A percentile compares a stretch with the other conserved stretches of the same genome.
phyloP scores from a whole-genome alignment of 2,329 filamentous ascomycete species.

The Cadophora luteo-olivacea region DNA sequence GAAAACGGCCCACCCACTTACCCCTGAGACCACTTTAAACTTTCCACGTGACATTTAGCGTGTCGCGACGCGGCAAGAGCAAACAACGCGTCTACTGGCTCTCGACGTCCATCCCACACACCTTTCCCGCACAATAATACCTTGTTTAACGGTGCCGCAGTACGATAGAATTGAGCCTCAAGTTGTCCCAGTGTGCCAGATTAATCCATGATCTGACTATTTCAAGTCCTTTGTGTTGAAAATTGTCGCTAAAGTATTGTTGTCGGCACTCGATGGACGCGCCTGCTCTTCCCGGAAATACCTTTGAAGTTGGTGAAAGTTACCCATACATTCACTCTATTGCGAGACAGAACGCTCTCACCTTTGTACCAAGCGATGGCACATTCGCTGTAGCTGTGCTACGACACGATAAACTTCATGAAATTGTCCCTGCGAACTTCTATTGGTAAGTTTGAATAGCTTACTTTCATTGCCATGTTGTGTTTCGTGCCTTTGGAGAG shows the following conservation, averaged over 20 bases:
- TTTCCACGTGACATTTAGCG: neutral
- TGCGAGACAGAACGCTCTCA: neutral
- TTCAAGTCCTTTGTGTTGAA: neutral
- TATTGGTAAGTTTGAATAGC: neutral
- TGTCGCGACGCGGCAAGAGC: neutral
- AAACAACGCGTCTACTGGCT: neutral
- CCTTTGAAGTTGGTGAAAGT: slow-evolving; percentile 8
- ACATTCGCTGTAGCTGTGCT: slow-evolving; percentile 18
- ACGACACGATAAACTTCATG: slow-evolving; percentile 2
- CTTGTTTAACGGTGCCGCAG: neutral
- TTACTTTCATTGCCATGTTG: neutral
- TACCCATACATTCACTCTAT: slow-evolving; percentile 1
- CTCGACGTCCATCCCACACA: neutral
- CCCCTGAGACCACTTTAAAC: neutral
- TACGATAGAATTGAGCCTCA: neutral
- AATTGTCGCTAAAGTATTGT: neutral
- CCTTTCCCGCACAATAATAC: neutral
- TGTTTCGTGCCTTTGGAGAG: neutral
- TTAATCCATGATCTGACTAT: neutral
- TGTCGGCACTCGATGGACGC: slow-evolving; percentile 3
- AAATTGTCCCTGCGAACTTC: slow-evolving; percentile 6
- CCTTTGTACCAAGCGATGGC: slow-evolving; percentile 2
- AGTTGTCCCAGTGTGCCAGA: neutral
- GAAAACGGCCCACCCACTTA: too few relatives aligned
- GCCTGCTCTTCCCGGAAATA: neutral